Percentiles rank a stretch among this genome's conserved stretches.
Conservation (phyloP, 805 yeast genomes). For the Naumovozyma dairenensis region DNA sequence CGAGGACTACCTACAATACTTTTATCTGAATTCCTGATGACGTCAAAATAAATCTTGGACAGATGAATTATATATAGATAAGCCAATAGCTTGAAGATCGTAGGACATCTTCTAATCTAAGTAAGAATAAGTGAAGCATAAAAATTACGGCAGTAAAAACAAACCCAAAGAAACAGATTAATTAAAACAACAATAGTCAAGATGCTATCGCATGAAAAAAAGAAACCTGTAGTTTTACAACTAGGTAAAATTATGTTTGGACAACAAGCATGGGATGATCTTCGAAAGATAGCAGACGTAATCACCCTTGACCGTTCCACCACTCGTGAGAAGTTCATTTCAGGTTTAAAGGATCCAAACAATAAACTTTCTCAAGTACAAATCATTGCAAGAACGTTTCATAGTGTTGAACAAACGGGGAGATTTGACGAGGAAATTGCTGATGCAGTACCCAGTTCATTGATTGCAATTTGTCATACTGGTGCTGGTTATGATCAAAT, state of each 20-base stretch:
- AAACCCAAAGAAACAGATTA: too few species aligned
- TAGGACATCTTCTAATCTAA: too few species aligned
- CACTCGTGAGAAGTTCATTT: conserved; percentile 30
- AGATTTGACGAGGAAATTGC: conserved; percentile 55
- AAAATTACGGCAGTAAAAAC: too few species aligned
- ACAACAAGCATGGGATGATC: conserved; percentile 53
- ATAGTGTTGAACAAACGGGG: conserved; percentile 45
- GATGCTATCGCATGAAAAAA: too few species aligned
- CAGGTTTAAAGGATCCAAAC: conserved; percentile 23
- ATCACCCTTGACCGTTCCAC: conserved; percentile 34
- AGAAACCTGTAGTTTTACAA: conserved; percentile 54
- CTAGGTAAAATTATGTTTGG: conserved; percentile 55
- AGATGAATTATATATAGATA: too few species aligned
- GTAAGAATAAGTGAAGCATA: too few species aligned
- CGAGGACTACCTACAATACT: too few species aligned
- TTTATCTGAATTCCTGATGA: too few species aligned
- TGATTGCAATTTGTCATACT: conserved; percentile 46
- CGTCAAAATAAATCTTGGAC: too few species aligned
- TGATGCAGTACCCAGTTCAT: conserved; percentile 41
- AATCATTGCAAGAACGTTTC: conserved; percentile 43
- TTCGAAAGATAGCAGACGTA: conserved; percentile 40
- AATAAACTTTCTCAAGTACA: conserved; percentile 27
- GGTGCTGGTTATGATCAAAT: conserved; percentile 78
- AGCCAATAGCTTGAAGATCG: too few species aligned
- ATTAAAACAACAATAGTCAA: too few species aligned